phyloP scores from a whole-genome alignment of 306 rosid species.

The Fagus crenata region DNA sequence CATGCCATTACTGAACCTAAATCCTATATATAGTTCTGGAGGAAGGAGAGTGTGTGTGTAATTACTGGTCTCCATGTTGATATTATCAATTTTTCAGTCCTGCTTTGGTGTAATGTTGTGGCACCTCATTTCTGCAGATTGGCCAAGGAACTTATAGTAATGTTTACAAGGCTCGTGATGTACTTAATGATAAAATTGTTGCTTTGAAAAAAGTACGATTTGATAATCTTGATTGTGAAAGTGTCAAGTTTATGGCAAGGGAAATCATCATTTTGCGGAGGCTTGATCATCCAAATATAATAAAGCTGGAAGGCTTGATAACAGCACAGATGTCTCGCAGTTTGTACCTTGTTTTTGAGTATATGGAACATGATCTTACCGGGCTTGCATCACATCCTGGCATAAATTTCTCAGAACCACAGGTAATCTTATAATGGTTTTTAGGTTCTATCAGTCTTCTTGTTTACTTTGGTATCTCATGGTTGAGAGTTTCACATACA shows the following conservation, averaged over 20 bases:
- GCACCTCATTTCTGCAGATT: conserved; percentile 56
- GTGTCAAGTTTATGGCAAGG: conserved; percentile 95
- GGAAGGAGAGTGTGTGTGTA: conserved; percentile 1
- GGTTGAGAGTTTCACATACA: background rate
- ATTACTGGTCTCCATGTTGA: background rate
- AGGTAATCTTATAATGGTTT: conserved; percentile 47
- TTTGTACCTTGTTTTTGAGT: conserved; percentile 87
- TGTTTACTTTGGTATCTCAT: background rate
- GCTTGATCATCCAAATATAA: conserved; percentile 89
- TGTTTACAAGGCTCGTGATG: conserved; percentile 90
- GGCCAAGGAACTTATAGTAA: conserved; percentile 96
- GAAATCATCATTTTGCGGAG: conserved; percentile 85
- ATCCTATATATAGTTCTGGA: conserved; percentile 4
- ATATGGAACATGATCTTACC: conserved; percentile 96
- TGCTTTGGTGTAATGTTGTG: conserved; percentile 26
- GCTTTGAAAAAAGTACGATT: conserved; percentile 91
- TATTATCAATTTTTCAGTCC: background rate
- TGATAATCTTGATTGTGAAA: conserved; percentile 83
- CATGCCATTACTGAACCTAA: background rate
- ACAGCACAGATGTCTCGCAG: conserved; percentile 74
- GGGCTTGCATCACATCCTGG: conserved; percentile 76
- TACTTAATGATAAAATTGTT: conserved; percentile 55
- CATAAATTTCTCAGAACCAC: conserved; percentile 79
- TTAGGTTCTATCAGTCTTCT: conserved; percentile 1
- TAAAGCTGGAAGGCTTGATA: conserved; percentile 87